These are phyloP conservation scores for Lotus japonicus DNA, from an alignment of 306 rosid genomes.

Conservation along the genomic window DNA sequence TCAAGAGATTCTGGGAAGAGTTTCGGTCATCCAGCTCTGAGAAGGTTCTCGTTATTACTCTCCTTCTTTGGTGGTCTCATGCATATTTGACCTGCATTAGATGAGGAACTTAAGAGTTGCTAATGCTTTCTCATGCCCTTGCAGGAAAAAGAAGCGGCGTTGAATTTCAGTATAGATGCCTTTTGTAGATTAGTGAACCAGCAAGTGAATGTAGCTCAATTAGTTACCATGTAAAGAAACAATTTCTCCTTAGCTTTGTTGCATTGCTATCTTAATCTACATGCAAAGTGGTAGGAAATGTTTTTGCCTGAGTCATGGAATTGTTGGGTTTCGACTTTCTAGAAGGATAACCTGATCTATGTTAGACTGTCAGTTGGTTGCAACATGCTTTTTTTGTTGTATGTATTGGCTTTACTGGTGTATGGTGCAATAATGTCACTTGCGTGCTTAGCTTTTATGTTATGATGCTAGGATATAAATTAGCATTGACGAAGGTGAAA, in stretches of 20 bases:
- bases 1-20: constrained; percentile 98
- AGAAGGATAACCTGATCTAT: constrained; percentile 10
- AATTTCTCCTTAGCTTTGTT: constrained; percentile 23
- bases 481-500: constrained; percentile 4
- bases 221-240: constrained; percentile 77
- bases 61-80: constrained; percentile 1
- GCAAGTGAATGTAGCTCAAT: constrained; percentile 81
- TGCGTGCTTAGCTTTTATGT: constrained; percentile 4
- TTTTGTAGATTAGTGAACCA: constrained; percentile 99
- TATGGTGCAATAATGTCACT: constrained; percentile 13
- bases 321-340: neutral
- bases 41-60: constrained; percentile 58
- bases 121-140: constrained; percentile 28
- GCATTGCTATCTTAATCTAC: constrained; percentile 20
- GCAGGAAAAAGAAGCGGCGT: constrained; percentile 99
- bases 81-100: neutral
- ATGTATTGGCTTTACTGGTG: constrained; percentile 15
- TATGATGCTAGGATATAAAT: constrained; percentile 4
- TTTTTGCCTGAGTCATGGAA: neutral
- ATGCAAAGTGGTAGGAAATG: neutral
- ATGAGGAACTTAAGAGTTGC: neutral
- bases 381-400: constrained; percentile 1
- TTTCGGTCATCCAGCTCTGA: constrained; percentile 97
- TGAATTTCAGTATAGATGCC: constrained; percentile 82
- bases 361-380: constrained; percentile 4